Conservation (phyloP, 1,284 basidiomycete genomes). For the Cryptococcus sp. region DNA sequence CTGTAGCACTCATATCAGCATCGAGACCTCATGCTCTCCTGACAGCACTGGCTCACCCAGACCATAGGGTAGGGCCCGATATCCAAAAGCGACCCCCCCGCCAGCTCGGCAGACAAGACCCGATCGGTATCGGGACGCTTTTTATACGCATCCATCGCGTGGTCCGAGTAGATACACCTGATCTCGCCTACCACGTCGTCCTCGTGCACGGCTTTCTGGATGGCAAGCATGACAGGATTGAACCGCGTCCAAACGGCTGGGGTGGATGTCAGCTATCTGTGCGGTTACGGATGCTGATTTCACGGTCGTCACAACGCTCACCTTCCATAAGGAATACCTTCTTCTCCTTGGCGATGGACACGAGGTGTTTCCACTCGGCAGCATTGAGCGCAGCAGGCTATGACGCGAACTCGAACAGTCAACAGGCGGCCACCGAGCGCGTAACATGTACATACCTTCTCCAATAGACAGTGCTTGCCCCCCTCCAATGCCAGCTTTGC, state of each 20-base stretch:
- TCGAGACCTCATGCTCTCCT: background rate
- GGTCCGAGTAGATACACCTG: conserved; percentile 41
- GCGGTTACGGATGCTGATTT: too few species aligned
- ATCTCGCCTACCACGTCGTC: conserved; percentile 47
- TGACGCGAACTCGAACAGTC: background rate
- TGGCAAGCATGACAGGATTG: conserved; percentile 41
- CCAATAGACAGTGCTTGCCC: conserved; percentile 51
- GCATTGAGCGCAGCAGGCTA: conserved; percentile 53
- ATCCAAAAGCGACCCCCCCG: conserved; percentile 53
- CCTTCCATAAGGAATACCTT: conserved; percentile 50
- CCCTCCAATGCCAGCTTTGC: conserved; percentile 47
- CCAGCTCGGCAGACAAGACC: conserved; percentile 49
- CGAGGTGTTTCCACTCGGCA: conserved; percentile 48
- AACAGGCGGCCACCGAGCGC: background rate
- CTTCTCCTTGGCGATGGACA: conserved; percentile 45
- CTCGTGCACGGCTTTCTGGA: conserved; percentile 41
- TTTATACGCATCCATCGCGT: conserved; percentile 26
- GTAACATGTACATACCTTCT: conserved; percentile 42
- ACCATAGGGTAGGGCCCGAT: conserved; percentile 49
- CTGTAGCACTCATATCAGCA: conserved; percentile 6
- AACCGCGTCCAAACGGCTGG: conserved; percentile 50
- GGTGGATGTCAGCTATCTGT: conserved; percentile 3
- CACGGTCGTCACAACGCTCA: conserved; percentile 7
- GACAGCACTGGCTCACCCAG: conserved; percentile 23
- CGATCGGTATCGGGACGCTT: conserved; percentile 41